phyloP scores from a whole-genome alignment of 2,329 filamentous ascomycete species.

The Aspergillus sp. region DNA sequence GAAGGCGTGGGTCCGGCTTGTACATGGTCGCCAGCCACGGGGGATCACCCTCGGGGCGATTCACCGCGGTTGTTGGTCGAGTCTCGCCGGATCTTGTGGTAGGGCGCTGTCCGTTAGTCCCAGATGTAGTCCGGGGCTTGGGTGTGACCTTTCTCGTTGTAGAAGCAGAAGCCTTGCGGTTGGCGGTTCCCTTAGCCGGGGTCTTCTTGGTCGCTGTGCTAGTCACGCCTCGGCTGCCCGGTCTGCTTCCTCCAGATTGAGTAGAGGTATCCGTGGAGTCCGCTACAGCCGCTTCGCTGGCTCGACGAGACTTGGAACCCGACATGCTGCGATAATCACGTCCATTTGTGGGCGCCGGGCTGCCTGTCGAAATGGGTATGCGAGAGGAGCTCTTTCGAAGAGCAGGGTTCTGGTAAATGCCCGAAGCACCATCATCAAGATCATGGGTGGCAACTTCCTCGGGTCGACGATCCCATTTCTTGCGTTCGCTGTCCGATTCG shows the following conservation, averaged over 20 bases:
- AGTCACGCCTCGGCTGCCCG: conserved; percentile 26
- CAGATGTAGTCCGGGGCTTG: conserved; percentile 29
- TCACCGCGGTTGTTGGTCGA: conserved; percentile 50
- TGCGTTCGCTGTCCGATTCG: conserved; percentile 37
- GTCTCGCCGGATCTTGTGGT: conserved; percentile 59
- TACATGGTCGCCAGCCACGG: conserved; percentile 95
- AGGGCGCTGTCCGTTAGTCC: conserved; percentile 45
- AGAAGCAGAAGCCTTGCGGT: conserved; percentile 34
- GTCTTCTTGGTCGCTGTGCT: conserved; percentile 28
- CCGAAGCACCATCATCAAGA: conserved; percentile 35
- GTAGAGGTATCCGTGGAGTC: conserved; percentile 19
- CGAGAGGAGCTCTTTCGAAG: conserved; percentile 64
- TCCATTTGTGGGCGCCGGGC: conserved; percentile 64
- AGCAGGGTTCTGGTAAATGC: conserved; percentile 49
- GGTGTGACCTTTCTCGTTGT: conserved; percentile 37
- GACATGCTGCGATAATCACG: conserved; percentile 59
- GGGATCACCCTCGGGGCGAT: conserved; percentile 85
- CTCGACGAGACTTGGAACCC: conserved; percentile 59
- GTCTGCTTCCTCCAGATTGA: conserved; percentile 24
- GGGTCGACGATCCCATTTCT: conserved; percentile 68
- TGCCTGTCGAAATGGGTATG: conserved; percentile 80
- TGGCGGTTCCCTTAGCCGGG: conserved; percentile 22
- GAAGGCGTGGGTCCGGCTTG: conserved; percentile 88
- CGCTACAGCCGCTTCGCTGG: conserved; percentile 52
- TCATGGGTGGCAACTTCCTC: conserved; percentile 66